Evolutionary conservation across 139 green algal genomes (phyloP), one percentile per base, ranked within the genome.

Genomic region (Chlamydomonas eustigma): DNA sequence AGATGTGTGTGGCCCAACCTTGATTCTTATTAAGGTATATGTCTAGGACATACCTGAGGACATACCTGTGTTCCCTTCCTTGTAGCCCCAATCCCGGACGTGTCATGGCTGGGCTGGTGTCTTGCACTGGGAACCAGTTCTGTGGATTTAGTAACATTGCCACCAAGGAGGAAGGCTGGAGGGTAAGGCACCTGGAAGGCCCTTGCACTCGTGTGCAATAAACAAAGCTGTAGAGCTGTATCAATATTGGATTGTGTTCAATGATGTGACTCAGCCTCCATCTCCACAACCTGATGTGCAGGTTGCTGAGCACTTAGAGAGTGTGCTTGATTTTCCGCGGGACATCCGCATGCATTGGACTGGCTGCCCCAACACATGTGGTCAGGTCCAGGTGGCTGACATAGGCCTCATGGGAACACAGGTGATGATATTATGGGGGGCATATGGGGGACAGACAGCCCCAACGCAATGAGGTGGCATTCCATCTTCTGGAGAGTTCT

Each of bases 341-440:
- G 28, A 85, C 0, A 88, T 99, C 12, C 88, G 96, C 79, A 97
- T 99, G 32, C 95, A 99, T 87, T 98, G 90, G 88, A 99, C 96
- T 8, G 96, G 96, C 38, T 99, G 96, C 89, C 95, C 96, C 65
- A 99, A 99, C 90, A 93, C 89, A 22, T 99, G 96, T 79, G 96
- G 91, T 2, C 94, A 98, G 86, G 94, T 90, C 1, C 94, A 98
- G 88, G 91, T 92, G 28, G 4, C 79, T 2, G 77, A 76, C 39
- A 71, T 83, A 50, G 77, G 77, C 32, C 66, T 79, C 50, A 5
- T 75, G 3, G 68, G 68, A 3, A 64, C 37, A 5, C 37, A 58
- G 66, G 66, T 74, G 66, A 32, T 24, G 25, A 5, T n/a, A n/a
- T n/a, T n/a, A n/a, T n/a, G n/a, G n/a, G n/a, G n/a, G n/a, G n/a